Base-by-base conservation (phyloP, 345 rosid species). In the Murraya koenigii region DNA sequence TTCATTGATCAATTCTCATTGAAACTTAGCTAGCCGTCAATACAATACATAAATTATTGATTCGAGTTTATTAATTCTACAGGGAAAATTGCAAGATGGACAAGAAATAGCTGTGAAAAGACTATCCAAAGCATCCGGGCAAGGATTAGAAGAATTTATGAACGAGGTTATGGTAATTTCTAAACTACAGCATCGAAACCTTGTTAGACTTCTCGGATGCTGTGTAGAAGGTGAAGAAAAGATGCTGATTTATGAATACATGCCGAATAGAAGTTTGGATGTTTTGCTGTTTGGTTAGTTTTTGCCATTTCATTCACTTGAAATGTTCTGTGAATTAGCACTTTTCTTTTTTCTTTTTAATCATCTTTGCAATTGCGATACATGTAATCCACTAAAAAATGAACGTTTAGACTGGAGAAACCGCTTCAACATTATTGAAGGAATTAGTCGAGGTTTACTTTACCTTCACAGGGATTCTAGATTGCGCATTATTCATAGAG, bases 21-120 rank as follows among this genome's bases (percentile, higher is more conserved):
- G 17, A 5, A 9, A 5, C n/a, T 22, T 35, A 38, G 0, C 55
- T 19, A 19, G 17, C 38, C 32, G 11, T 14, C 41, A 30, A 13
- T 38, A 23, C 17, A 52, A 52, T 14, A 58, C 49, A 11, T 14
- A 47, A 20, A 4, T 4, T 44, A 47, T 11, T 72, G n/a, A 68
- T 49, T 22, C 30, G 17, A 22, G 14, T 71, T 72, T 80, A 87
- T 82, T 44, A 44, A n/a, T 62, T 1, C 61, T 64, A 38, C 74
- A 91, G 96, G 97, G 96, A 10, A 77, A 19, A 33, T 61, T 93
- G 11, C 35, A 69, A 0, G 74, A 80, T 76, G 90, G 91, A 23
- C 74, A 59, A 71, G 85, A 87, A 39, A 81, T 93, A 33, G 96
- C 92, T 6, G 89, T 88, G 44, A 91, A 93, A 81, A 86, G 90